Evolutionary conservation across 345 rosid species (phyloP).

Genomic region (Eucalyptus brandiana): DNA sequence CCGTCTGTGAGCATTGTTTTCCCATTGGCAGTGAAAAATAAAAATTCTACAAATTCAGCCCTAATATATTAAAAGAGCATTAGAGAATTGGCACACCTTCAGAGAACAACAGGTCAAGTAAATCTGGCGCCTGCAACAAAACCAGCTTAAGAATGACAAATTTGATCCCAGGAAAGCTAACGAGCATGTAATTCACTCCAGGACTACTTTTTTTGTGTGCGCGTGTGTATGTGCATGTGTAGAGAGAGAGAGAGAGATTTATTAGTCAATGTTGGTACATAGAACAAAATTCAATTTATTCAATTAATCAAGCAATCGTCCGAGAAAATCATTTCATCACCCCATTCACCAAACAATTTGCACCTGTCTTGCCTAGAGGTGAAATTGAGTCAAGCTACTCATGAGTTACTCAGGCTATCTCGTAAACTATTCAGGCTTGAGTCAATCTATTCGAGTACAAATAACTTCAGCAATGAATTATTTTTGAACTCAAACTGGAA

Average conservation of each 20-base stretch:
- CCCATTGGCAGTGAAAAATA: neutral
- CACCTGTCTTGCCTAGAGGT: neutral
- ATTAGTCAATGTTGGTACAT: neutral
- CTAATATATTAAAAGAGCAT: neutral
- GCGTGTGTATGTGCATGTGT: rapidly evolving
- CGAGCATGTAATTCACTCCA: neutral
- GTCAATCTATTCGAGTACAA: neutral
- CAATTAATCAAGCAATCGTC: neutral
- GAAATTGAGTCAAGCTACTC: neutral
- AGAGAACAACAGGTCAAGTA: constrained; percentile 59
- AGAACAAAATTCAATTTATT: neutral
- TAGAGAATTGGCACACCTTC: constrained; percentile 33
- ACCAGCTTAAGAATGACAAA: neutral
- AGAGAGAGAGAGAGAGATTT: neutral
- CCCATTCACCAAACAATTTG: neutral
- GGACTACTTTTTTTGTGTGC: neutral
- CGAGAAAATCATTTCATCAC: neutral
- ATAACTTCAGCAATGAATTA: neutral
- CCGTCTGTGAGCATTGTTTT: neutral
- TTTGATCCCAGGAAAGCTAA: neutral
- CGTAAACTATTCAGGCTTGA: neutral
- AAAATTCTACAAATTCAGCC: neutral
- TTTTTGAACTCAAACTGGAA: neutral
- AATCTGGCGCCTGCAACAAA: constrained; percentile 75
- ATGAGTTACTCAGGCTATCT: neutral